Evolutionary conservation across 2,329 filamentous ascomycete species (phyloP), one percentile per base, ranked within the genome.

Genomic region (Purpureocillium takamizusanense): DNA sequence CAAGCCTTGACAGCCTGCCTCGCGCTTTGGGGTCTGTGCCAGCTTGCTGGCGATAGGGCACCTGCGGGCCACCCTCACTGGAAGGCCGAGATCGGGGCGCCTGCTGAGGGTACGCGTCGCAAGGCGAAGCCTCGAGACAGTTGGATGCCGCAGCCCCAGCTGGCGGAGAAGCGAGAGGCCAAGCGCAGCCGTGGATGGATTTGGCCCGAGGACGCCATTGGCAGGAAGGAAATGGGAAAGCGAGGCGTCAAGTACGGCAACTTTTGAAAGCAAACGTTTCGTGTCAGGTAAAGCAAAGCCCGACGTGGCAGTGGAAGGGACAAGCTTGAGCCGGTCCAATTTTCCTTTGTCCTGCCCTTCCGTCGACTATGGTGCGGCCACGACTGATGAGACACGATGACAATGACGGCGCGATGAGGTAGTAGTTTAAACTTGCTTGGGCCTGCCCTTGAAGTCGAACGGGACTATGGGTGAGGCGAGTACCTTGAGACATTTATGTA

Each of bases 21-120:
- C 7, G 84, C 84, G 1, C 72, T 89, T 27, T 89, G 83, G 81
- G 86, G 81, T 37, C 65, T 89, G 30, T 86, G 85, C 60, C 81
- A 83, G 69, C 67, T 86, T 35, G 81, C 81, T 17, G 69, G 72
- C 46, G 72, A 78, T 45, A 66, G 71, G 2, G 63, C 73, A 5
- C 69, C 70, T 3, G 30, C 43, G 11, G 74, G 75, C 14, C 78
- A 84, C 38, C 63, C 72, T 47, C 52, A 69, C 44, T 89, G 80
- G 81, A 74, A 69, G 52, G 67, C 78, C 42, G 82, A 87, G 49
- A 83, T 88, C 47, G 84, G 84, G 1, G 82, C 81, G 0, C 83
- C 84, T 0, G 81, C 81, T 10, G 83, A 86, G 47, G 73, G 82
- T 29, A 85, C 82, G 2, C 65, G 84, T 29, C 70, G 81, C 53